Evolutionary conservation across 1,284 basidiomycete genomes (phyloP).

Genomic region (Sporisorium scitamineum): DNA sequence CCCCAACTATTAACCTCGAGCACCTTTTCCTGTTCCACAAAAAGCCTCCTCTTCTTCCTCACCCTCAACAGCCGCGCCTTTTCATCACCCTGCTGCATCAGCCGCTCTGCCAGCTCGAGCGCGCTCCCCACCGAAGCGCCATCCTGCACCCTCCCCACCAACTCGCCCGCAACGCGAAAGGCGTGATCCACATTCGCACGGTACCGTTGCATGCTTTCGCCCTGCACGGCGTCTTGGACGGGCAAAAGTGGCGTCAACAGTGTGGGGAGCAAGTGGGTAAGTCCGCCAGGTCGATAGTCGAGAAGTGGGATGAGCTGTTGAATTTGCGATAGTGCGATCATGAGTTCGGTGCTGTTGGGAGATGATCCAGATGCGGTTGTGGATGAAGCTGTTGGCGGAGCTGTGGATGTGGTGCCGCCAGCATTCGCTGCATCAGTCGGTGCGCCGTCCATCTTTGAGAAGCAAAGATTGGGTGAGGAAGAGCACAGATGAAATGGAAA

Average conservation of each 20-base stretch:
- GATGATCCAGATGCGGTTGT: not conserved
- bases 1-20: slow-evolving; percentile 30
- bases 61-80: slow-evolving; percentile 29
- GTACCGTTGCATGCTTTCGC: slow-evolving; percentile 33
- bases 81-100: slow-evolving; percentile 24
- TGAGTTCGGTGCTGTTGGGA: slow-evolving; percentile 45
- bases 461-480: not conserved
- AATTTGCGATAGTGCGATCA: slow-evolving; percentile 47
- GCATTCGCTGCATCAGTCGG: not conserved
- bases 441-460: slow-evolving; percentile 2
- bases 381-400: slow-evolving; percentile 14
- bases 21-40: slow-evolving; percentile 40
- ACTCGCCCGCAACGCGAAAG: slow-evolving; percentile 30
- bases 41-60: slow-evolving; percentile 34
- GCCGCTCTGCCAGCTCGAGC: slow-evolving; percentile 24
- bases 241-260: slow-evolving; percentile 34
- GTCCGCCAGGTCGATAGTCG: slow-evolving; percentile 41
- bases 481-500: not conserved
- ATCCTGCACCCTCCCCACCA: slow-evolving; percentile 24
- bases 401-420: not conserved
- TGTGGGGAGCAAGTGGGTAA: slow-evolving; percentile 27
- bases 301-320: slow-evolving; percentile 48
- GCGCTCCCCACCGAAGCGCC: slow-evolving; percentile 17
- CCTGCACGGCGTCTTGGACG: not conserved
- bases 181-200: slow-evolving; percentile 45